phyloP scores from a whole-genome alignment of 345 rosid genomes.

The Punica granatum region DNA sequence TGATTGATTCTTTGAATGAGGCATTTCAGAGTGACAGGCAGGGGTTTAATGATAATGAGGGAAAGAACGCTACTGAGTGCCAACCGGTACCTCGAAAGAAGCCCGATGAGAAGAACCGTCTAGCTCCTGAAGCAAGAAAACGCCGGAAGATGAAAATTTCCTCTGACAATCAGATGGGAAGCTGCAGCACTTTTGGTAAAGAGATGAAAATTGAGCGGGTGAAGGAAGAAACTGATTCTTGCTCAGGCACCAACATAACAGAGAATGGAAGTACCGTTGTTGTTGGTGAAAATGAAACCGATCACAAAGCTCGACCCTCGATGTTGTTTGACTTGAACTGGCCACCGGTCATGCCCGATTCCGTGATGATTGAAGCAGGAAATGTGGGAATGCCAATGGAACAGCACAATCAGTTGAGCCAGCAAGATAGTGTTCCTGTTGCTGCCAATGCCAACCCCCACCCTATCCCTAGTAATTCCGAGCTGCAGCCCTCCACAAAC shows the following conservation, averaged over 20 bases:
- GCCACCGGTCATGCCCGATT: not conserved
- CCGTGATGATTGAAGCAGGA: not conserved
- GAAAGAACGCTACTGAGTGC: not conserved
- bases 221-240: not conserved
- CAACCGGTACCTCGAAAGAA: not conserved
- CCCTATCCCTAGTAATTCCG: conserved; percentile 10
- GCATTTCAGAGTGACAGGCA: not conserved
- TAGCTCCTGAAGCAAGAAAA: conserved; percentile 7
- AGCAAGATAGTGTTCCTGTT: not conserved
- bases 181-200: not conserved
- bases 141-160: not conserved
- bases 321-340: not conserved
- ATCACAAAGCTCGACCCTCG: not conserved
- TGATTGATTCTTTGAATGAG: not conserved
- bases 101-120: not conserved
- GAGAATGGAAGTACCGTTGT: not conserved
- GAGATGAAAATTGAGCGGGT: not conserved
- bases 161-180: not conserved
- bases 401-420: not conserved
- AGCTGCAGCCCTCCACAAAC: conserved; percentile 14
- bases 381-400: not conserved
- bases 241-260: not conserved
- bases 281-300: not conserved
- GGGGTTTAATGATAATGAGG: not conserved
- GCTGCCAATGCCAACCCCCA: not conserved